phyloP scores from a whole-genome alignment of 1,139 yeast species.

The Lodderomyces beijingensis region DNA sequence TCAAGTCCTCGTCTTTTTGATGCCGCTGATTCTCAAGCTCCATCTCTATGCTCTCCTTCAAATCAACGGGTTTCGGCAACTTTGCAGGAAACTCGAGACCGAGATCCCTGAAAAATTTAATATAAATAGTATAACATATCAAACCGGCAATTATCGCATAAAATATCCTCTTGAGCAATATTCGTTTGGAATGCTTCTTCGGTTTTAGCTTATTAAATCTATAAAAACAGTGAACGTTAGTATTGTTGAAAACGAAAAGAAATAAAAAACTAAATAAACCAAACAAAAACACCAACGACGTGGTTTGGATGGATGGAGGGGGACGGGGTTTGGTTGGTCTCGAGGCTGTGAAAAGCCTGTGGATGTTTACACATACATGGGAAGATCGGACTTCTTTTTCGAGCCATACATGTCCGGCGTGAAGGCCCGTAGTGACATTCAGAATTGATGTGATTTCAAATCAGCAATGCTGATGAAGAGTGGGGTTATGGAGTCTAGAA shows the following conservation, averaged over 20 bases:
- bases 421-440: slow-evolving; percentile 10
- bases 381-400: slow-evolving; percentile 42
- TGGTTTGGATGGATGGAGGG: not conserved
- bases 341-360: too few relatives aligned
- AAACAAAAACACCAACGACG: not conserved
- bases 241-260: slow-evolving; percentile 1
- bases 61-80: not conserved
- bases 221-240: slow-evolving; percentile 7
- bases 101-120: slow-evolving; percentile 5
- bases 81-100: too few relatives aligned
- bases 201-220: slow-evolving; percentile 14
- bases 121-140: slow-evolving; percentile 11
- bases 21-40: not conserved
- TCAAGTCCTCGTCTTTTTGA: slow-evolving; percentile 1
- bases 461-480: too few relatives aligned
- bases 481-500: too few relatives aligned
- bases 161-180: slow-evolving; percentile 11
- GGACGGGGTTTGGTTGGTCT: slow-evolving; percentile 1
- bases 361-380: slow-evolving; percentile 32
- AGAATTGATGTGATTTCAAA: too few relatives aligned
- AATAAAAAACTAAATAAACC: not conserved
- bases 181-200: slow-evolving; percentile 11
- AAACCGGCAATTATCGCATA: slow-evolving; percentile 9
- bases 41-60: not conserved
- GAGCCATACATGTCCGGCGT: slow-evolving; percentile 27